Evolutionary conservation across 345 rosid genomes (phyloP).

Genomic region (Populus nigra): DNA sequence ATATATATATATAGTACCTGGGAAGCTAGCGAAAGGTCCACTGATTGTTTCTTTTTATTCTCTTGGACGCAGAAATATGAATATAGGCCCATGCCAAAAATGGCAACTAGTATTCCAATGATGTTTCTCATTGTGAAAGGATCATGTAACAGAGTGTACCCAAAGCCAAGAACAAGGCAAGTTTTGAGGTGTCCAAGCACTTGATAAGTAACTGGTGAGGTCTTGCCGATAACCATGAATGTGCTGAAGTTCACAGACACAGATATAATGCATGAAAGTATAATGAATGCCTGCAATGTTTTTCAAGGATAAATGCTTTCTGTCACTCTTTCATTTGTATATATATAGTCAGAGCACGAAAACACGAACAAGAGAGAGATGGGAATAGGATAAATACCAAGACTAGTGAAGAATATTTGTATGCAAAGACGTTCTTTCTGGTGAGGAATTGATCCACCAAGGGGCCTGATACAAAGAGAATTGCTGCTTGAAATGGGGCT

Average conservation of each 20-base stretch:
- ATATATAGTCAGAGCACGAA: background rate
- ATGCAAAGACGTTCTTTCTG: slow-evolving; percentile 77
- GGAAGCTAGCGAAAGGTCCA: slow-evolving; percentile 47
- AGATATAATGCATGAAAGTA: slow-evolving; percentile 81
- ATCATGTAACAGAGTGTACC: slow-evolving; percentile 83
- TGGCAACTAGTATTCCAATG: slow-evolving; percentile 76
- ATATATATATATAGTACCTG: slow-evolving; percentile 25
- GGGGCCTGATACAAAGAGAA: slow-evolving; percentile 93
- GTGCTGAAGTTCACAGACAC: slow-evolving; percentile 97
- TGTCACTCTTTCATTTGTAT: background rate
- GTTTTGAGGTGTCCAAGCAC: slow-evolving; percentile 97
- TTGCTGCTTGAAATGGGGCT: slow-evolving; percentile 97
- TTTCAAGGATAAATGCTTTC: too few relatives aligned
- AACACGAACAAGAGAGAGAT: background rate
- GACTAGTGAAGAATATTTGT: slow-evolving; percentile 71
- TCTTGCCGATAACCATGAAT: slow-evolving; percentile 95
- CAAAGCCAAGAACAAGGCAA: slow-evolving; percentile 84
- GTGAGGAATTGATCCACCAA: slow-evolving; percentile 86
- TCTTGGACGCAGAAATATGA: slow-evolving; percentile 86
- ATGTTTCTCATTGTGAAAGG: slow-evolving; percentile 87
- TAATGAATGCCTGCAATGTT: slow-evolving; percentile 64
- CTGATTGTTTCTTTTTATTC: slow-evolving; percentile 66
- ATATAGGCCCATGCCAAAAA: slow-evolving; percentile 86
- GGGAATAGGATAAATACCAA: slow-evolving; percentile 37
- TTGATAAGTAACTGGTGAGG: slow-evolving; percentile 96